phyloP scores from a whole-genome alignment of 1,284 basidiomycete genomes.

The Vanrija humicola region DNA sequence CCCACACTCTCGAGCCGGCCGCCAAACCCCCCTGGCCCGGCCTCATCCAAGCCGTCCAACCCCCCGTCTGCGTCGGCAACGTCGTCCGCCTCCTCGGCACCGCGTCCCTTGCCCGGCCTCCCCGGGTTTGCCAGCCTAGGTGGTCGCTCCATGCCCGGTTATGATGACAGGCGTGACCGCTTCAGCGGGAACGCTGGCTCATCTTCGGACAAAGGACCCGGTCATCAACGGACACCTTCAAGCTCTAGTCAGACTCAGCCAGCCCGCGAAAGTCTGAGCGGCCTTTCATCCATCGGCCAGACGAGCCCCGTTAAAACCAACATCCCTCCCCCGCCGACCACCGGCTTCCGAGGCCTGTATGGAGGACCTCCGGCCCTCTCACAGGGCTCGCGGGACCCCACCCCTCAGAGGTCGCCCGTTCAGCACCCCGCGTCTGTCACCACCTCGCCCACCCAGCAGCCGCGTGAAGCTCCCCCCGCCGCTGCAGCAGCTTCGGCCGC shows the following conservation, averaged over 20 bases:
- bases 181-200: slow-evolving; percentile 10
- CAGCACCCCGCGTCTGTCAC: slow-evolving; percentile 4
- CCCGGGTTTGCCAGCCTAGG: slow-evolving; percentile 12
- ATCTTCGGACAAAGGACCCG: slow-evolving; percentile 4
- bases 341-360: slow-evolving; percentile 9
- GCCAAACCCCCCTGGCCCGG: slow-evolving; percentile 1
- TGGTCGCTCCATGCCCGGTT: slow-evolving; percentile 7
- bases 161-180: slow-evolving; percentile 9
- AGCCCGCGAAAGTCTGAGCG: slow-evolving; percentile 3
- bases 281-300: slow-evolving; percentile 12
- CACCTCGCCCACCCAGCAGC: slow-evolving; percentile 7
- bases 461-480: slow-evolving; percentile 5
- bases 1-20: slow-evolving; percentile 13
- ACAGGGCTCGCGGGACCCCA: slow-evolving; percentile 7
- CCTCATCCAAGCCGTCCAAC: slow-evolving; percentile 7
- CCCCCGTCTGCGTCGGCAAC: slow-evolving; percentile 1
- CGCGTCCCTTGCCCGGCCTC: slow-evolving; percentile 1
- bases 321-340: slow-evolving; percentile 1
- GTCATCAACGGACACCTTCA: slow-evolving; percentile 15
- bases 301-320: slow-evolving; percentile 11
- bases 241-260: slow-evolving; percentile 9
- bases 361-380: slow-evolving; percentile 16
- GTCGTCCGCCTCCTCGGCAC: neutral
- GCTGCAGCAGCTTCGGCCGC: neutral
- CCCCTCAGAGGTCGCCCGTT: slow-evolving; percentile 15